Evolutionary conservation across 2,329 filamentous ascomycete species (phyloP).

Genomic region (Coleophoma eucalyptorum): DNA sequence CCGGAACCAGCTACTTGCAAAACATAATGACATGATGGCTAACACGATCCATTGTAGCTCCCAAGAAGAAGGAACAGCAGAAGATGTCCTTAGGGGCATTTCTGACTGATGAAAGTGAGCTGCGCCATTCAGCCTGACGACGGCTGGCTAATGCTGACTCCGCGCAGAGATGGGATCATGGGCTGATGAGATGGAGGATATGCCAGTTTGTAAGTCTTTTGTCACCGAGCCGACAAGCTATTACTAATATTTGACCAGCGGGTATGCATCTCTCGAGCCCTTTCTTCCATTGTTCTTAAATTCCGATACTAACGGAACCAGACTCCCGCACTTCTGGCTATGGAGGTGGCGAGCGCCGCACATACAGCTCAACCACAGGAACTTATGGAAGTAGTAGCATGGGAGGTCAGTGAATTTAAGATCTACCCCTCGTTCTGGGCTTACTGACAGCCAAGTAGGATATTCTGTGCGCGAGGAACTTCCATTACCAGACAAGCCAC

Average conservation of each 20-base stretch:
- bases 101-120: constrained; percentile 85
- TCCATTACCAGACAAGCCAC: constrained; percentile 86
- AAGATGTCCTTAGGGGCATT: constrained; percentile 98
- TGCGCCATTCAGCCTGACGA: constrained; percentile 21
- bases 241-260: constrained; percentile 24
- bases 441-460: constrained; percentile 33
- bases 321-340: constrained; percentile 28
- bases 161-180: constrained; percentile 75
- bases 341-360: constrained; percentile 24
- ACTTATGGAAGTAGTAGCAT: constrained; percentile 23
- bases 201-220: constrained; percentile 29
- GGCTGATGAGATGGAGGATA: constrained; percentile 97
- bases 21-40: constrained; percentile 28
- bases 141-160: constrained; percentile 37
- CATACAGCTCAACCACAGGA: constrained; percentile 26
- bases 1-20: neutral
- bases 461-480: constrained; percentile 70
- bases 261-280: constrained; percentile 21
- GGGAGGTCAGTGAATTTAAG: constrained; percentile 20
- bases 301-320: constrained; percentile 13
- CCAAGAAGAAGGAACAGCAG: constrained; percentile 82
- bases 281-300: constrained; percentile 1
- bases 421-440: neutral
- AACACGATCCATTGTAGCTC: constrained; percentile 57
- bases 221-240: neutral